A percentile compares a stretch with the other conserved stretches of the same genome.
phyloP scores from a whole-genome alignment of 169 alveolate genomes.

The Besnoitia besnoiti region DNA sequence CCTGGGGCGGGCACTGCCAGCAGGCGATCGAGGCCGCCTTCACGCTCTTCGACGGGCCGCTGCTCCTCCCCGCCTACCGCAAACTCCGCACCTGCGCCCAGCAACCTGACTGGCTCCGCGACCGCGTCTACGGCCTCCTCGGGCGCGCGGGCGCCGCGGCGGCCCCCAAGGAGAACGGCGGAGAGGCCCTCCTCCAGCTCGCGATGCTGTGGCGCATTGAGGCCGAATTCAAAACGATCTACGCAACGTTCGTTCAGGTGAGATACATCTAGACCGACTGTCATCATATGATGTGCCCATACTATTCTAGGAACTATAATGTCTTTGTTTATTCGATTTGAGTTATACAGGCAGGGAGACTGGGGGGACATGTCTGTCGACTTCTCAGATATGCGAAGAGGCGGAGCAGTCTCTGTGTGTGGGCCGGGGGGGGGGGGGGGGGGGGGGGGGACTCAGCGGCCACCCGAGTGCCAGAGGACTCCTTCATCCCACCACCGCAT shows the following conservation, averaged over 20 bases:
- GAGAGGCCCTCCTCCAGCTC: background rate
- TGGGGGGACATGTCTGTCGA: too few relatives aligned
- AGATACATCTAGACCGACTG: too few relatives aligned
- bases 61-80: background rate
- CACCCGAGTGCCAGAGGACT: too few relatives aligned
- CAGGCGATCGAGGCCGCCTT: background rate
- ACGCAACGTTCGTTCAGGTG: background rate
- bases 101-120: background rate
- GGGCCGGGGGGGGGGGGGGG: too few relatives aligned
- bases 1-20: slow-evolving; percentile 1
- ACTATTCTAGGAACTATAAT: too few relatives aligned
- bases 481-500: too few relatives aligned
- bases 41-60: background rate
- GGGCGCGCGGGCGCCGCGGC: background rate
- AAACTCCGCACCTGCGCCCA: background rate
- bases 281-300: too few relatives aligned
- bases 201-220: background rate
- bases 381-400: too few relatives aligned
- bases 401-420: too few relatives aligned
- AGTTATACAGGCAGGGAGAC: too few relatives aligned
- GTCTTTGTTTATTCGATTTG: too few relatives aligned
- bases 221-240: background rate
- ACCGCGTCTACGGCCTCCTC: background rate
- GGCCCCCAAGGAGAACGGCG: background rate
- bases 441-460: too few relatives aligned